Percentiles rank a stretch among this genome's conserved stretches.
Evolutionary conservation across 306 rosid genomes (phyloP).

Genomic region (Sphenostylis stenocarpa): DNA sequence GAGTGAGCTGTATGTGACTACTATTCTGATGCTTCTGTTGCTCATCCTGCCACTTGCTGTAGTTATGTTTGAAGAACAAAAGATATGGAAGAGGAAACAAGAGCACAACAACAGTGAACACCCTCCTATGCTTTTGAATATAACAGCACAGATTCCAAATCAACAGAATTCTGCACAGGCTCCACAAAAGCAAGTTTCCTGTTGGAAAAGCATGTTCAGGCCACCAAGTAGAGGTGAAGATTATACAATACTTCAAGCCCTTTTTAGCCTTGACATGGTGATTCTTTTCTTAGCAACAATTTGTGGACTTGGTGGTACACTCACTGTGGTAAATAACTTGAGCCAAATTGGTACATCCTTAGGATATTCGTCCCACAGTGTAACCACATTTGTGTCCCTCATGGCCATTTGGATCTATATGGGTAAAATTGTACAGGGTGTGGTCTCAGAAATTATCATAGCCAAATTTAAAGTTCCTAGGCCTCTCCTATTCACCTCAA

Average conservation of each 20-base stretch:
- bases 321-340: constrained; percentile 57
- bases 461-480: constrained; percentile 46
- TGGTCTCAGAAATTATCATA: constrained; percentile 45
- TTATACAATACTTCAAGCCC: constrained; percentile 60
- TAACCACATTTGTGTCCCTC: constrained; percentile 55
- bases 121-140: constrained; percentile 21
- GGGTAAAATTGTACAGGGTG: constrained; percentile 49
- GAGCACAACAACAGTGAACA: background rate
- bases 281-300: constrained; percentile 50
- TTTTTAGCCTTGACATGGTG: constrained; percentile 64
- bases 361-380: constrained; percentile 44
- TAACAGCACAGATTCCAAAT: constrained; percentile 27
- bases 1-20: constrained; percentile 40
- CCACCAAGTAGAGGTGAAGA: constrained; percentile 60
- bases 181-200: background rate
- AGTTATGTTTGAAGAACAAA: constrained; percentile 48
- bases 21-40: constrained; percentile 42
- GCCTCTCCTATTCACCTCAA: constrained; percentile 46
- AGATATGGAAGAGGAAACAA: constrained; percentile 34
- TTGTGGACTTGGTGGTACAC: constrained; percentile 61
- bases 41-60: constrained; percentile 53
- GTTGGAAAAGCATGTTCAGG: constrained; percentile 38
- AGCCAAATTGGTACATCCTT: constrained; percentile 62
- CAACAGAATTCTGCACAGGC: background rate
- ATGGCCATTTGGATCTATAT: constrained; percentile 59